Evolutionary conservation across 768 basidiomycete species (phyloP).

Genomic region (Rhizopogon vulgaris): DNA sequence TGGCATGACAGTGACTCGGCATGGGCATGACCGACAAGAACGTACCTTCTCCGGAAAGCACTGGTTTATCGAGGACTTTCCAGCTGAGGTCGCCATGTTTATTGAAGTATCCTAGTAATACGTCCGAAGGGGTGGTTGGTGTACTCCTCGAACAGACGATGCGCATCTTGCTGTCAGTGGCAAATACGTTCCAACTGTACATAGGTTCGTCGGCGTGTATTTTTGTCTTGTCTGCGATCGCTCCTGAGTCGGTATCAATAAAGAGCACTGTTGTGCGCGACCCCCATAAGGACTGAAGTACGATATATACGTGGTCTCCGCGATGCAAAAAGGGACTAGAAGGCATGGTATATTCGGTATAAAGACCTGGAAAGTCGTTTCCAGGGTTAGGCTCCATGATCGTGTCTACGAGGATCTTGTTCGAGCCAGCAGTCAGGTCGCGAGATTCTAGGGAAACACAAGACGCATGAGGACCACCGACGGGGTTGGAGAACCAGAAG

Average conservation of each 20-base stretch:
- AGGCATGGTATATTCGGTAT: conserved; percentile 43
- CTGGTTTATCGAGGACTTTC: conserved; percentile 38
- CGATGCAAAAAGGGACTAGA: conserved; percentile 32
- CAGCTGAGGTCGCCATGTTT: conserved; percentile 22
- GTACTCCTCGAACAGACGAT: conserved; percentile 48
- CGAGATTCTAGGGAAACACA: conserved; percentile 44
- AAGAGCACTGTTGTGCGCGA: conserved; percentile 46
- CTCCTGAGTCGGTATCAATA: conserved; percentile 36
- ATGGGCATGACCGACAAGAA: neutral
- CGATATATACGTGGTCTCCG: conserved; percentile 21
- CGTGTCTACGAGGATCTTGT: conserved; percentile 32
- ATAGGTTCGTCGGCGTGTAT: conserved; percentile 11
- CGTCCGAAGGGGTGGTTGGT: conserved; percentile 38
- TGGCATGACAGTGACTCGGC: neutral
- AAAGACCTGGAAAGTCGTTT: conserved; percentile 56
- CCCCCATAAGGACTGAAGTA: conserved; percentile 48
- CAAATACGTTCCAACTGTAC: conserved; percentile 52
- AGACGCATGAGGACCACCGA: conserved; percentile 56
- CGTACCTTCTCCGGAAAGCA: conserved; percentile 36
- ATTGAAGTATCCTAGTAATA: conserved; percentile 40
- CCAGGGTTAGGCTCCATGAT: conserved; percentile 30
- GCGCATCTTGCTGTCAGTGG: conserved; percentile 36
- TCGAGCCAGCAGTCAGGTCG: conserved; percentile 22
- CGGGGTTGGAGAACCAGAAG: conserved; percentile 48
- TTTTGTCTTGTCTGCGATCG: conserved; percentile 28